Evolutionary conservation across 495 filamentous ascomycete genomes (phyloP).

Genomic region (Tuber melanosporum): DNA sequence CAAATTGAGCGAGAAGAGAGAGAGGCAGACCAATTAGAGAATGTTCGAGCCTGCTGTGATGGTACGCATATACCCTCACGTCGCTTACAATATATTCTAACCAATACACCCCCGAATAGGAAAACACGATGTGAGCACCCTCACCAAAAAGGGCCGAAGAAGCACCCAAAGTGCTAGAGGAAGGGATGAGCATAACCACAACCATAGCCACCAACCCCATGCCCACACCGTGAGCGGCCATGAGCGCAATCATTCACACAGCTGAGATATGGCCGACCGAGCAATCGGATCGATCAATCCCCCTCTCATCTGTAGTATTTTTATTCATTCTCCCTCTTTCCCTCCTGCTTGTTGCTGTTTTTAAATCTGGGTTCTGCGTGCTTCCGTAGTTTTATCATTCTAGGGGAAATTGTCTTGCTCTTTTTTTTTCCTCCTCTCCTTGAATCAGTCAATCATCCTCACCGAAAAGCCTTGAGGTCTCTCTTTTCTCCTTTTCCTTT

Average conservation of each 20-base stretch:
- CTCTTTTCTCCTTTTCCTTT: background rate
- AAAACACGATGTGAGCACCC: slow-evolving; percentile 64
- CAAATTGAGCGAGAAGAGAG: slow-evolving; percentile 68
- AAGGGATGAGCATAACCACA: slow-evolving; percentile 20
- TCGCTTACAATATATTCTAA: slow-evolving; percentile 31
- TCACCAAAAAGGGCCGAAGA: slow-evolving; percentile 42
- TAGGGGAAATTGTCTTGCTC: slow-evolving; percentile 17
- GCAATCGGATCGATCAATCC: slow-evolving; percentile 15
- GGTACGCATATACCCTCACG: slow-evolving; percentile 52
- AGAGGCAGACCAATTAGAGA: slow-evolving; percentile 73
- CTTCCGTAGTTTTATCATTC: slow-evolving; percentile 9
- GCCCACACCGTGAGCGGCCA: slow-evolving; percentile 14
- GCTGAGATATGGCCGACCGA: slow-evolving; percentile 12
- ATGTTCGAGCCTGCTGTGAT: slow-evolving; percentile 95
- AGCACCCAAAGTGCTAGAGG: slow-evolving; percentile 24
- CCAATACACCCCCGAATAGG: slow-evolving; percentile 47
- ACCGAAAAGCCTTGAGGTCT: slow-evolving; percentile 14
- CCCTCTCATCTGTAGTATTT: slow-evolving; percentile 32
- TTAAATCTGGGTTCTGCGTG: slow-evolving; percentile 9
- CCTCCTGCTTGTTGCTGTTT: slow-evolving; percentile 6
- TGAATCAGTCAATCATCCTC: slow-evolving; percentile 9
- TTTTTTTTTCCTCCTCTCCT: slow-evolving; percentile 14
- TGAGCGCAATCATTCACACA: slow-evolving; percentile 29
- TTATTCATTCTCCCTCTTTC: slow-evolving; percentile 7
- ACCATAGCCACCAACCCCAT: background rate